A percentile compares a stretch with the other conserved stretches of the same genome.
These are phyloP conservation scores for Celoporthe dispersa DNA, from an alignment of 2,329 filamentous ascomycete species.

Conservation along the genomic window DNA sequence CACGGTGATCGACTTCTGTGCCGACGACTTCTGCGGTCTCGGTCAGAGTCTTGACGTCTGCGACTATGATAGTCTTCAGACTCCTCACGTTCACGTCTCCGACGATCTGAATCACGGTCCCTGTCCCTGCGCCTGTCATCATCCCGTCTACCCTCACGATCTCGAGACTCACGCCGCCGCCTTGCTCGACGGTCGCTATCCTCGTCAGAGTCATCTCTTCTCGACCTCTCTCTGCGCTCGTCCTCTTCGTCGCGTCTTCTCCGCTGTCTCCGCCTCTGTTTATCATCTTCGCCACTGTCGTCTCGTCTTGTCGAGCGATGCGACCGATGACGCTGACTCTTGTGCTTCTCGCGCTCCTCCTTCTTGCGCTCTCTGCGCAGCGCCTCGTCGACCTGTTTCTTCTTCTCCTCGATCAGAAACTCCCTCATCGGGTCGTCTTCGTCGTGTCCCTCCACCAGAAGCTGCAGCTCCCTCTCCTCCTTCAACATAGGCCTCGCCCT, in stretches of 20 bases:
- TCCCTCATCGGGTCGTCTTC: constrained; percentile 98
- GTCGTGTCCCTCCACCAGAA: constrained; percentile 79
- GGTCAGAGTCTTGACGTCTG: constrained; percentile 32
- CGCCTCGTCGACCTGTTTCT: constrained; percentile 80
- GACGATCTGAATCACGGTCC: constrained; percentile 38
- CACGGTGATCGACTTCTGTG: constrained; percentile 51
- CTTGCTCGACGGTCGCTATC: constrained; percentile 24
- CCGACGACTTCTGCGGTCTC: constrained; percentile 36
- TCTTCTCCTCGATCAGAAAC: constrained; percentile 88
- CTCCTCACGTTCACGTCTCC: constrained; percentile 38
- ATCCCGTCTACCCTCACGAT: constrained; percentile 38
- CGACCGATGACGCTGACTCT: constrained; percentile 45
- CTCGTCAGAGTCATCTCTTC: constrained; percentile 42
- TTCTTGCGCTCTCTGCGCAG: constrained; percentile 58
- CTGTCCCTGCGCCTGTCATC: constrained; percentile 32
- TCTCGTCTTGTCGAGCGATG: constrained; percentile 45
- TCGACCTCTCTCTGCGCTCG: constrained; percentile 39
- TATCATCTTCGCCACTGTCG: constrained; percentile 33
- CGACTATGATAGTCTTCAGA: constrained; percentile 33
- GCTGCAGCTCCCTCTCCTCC: constrained; percentile 80
- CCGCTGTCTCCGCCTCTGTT: constrained; percentile 35
- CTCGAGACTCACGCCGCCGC: constrained; percentile 35
- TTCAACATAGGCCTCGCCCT: constrained; percentile 66
- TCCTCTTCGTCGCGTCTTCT: constrained; percentile 25
- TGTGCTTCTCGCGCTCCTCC: constrained; percentile 51